Conservation (phyloP, 2,329 filamentous ascomycete species). For the Sarocladiaceae sp. region DNA sequence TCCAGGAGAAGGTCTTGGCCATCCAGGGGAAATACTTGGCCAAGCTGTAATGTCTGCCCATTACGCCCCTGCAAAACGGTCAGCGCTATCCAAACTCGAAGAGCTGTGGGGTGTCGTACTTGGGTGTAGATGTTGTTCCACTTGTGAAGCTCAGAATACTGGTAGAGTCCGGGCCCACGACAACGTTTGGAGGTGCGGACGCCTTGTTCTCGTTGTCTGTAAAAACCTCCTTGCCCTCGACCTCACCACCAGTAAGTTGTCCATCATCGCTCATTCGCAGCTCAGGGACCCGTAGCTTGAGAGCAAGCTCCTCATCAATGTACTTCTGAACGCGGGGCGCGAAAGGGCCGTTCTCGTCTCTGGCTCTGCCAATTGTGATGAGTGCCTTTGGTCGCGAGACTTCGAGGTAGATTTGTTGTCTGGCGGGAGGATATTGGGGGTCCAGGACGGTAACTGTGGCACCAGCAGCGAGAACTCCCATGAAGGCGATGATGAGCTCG, state of each 20-base stretch:
- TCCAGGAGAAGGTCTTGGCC: conserved; percentile 61
- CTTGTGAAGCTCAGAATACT: conserved; percentile 68
- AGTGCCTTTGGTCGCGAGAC: conserved; percentile 69
- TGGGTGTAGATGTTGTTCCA: conserved; percentile 72
- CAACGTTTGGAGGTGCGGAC: conserved; percentile 56
- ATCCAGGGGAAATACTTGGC: conserved; percentile 92
- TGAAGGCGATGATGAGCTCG: conserved; percentile 59
- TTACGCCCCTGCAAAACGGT: conserved; percentile 50
- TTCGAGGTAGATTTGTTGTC: conserved; percentile 60
- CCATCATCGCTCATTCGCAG: conserved; percentile 69
- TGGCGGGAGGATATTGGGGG: conserved; percentile 38
- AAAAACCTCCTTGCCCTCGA: conserved; percentile 63
- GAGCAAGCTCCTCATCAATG: conserved; percentile 63
- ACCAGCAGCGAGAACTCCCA: conserved; percentile 63
- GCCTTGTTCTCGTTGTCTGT: conserved; percentile 43
- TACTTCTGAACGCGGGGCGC: conserved; percentile 49
- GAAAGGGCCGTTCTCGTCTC: conserved; percentile 30
- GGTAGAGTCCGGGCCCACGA: conserved; percentile 80
- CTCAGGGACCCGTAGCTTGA: conserved; percentile 70
- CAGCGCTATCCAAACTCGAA: too few species aligned
- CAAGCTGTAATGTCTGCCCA: conserved; percentile 79
- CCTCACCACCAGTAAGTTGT: conserved; percentile 59
- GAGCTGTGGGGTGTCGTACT: conserved; percentile 36
- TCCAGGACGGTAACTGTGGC: conserved; percentile 65
- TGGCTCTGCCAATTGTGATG: conserved; percentile 63